These are phyloP conservation scores for Neostapfia colusana DNA, from an alignment of 176 grass and related monocot genomes.

Conservation along the genomic window DNA sequence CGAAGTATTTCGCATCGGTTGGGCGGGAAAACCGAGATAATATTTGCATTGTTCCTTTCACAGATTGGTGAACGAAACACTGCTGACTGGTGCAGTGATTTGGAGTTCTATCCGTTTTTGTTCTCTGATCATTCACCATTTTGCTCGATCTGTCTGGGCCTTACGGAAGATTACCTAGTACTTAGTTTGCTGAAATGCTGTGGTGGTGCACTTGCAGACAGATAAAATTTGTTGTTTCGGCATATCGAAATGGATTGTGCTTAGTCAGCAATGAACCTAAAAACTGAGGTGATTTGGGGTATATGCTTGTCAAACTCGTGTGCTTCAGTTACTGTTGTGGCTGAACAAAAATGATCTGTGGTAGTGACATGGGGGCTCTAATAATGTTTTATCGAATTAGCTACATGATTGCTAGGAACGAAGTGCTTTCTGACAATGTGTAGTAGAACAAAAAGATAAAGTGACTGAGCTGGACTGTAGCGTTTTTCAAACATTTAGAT, in stretches of 20 bases:
- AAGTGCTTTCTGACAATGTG: no score
- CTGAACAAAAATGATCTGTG: background rate
- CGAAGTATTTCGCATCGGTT: background rate
- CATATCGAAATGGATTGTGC: background rate
- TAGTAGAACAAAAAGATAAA: no score
- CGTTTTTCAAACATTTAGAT: no score
- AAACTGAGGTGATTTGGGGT: background rate
- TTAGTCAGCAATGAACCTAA: background rate
- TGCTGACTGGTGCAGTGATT: background rate
- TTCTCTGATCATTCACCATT: background rate
- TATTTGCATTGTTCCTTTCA: background rate
- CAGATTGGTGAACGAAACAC: background rate
- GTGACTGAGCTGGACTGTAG: no score
- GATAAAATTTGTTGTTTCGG: conserved; percentile 1
- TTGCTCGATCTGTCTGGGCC: background rate
- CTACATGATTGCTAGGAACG: background rate
- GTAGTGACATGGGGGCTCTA: no score
- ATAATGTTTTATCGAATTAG: background rate
- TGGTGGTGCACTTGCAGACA: background rate
- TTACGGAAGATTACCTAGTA: background rate
- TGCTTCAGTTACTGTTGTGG: background rate
- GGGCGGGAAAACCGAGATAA: background rate
- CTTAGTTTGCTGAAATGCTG: no score
- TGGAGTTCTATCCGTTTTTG: background rate
- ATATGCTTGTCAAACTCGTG: no score